phyloP scores from a whole-genome alignment of 257 asterid species.

The Oldenlandia corymbosa region DNA sequence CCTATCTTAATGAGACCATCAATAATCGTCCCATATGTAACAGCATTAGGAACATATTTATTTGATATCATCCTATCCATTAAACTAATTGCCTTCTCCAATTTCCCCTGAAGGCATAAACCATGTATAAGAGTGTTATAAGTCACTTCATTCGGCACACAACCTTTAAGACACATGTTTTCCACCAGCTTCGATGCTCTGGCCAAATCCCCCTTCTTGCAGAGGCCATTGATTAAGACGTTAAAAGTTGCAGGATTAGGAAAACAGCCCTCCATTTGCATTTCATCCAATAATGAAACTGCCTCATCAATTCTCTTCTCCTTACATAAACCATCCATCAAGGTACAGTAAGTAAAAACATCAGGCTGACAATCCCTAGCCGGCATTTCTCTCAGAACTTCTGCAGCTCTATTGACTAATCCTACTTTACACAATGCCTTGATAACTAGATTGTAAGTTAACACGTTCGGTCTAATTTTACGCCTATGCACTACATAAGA shows the following conservation, averaged over 20 bases:
- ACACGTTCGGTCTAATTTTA: slow-evolving; percentile 47
- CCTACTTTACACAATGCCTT: slow-evolving; percentile 68
- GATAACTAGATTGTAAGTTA: slow-evolving; percentile 73
- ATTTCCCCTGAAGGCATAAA: slow-evolving; percentile 73
- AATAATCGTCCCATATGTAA: slow-evolving; percentile 79
- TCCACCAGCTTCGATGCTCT: slow-evolving; percentile 76
- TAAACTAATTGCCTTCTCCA: slow-evolving; percentile 70
- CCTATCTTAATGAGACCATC: slow-evolving; percentile 75
- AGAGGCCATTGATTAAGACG: slow-evolving; percentile 79
- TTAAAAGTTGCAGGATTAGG: slow-evolving; percentile 63
- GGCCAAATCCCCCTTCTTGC: slow-evolving; percentile 71
- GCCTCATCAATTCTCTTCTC: slow-evolving; percentile 78
- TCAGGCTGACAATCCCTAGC: slow-evolving; percentile 49
- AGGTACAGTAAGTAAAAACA: slow-evolving; percentile 73
- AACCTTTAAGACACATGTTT: slow-evolving; percentile 90
- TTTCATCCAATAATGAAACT: slow-evolving; percentile 83
- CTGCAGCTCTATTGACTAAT: slow-evolving; percentile 49
- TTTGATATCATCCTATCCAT: slow-evolving; percentile 63
- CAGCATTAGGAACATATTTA: slow-evolving; percentile 55
- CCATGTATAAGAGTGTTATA: slow-evolving; percentile 92
- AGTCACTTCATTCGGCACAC: slow-evolving; percentile 79
- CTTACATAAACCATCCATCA: slow-evolving; percentile 97
- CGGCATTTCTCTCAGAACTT: slow-evolving; percentile 68
- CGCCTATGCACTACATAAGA: slow-evolving; percentile 34
- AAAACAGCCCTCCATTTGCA: slow-evolving; percentile 80